Evolutionary conservation across 768 basidiomycete genomes (phyloP), one percentile per base, ranked within the genome.

Genomic region (Gloeostereum incarnatum): DNA sequence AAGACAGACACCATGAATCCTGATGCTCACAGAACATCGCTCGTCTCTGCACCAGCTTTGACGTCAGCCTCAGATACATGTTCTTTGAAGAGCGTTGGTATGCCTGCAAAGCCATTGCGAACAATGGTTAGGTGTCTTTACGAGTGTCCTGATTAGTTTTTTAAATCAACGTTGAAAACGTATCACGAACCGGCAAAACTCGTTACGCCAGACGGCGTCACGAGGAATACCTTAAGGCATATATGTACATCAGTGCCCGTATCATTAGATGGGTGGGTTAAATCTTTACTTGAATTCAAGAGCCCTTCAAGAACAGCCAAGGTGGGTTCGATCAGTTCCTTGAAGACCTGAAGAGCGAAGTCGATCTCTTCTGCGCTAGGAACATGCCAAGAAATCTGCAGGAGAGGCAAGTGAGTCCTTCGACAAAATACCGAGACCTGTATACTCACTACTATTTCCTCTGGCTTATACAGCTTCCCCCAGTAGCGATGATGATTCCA

Each of bases 141-240:
- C 29, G 5, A 17, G 13, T 30, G 17, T 30, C 26, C 8, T 8
- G 14, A 8, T 29, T 8, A 8, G 26, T 29, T 8, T 29, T 8
- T 29, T 29, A 29, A 8, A 34, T 13, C 24, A 31, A 21, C n/a
- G n/a, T n/a, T n/a, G 14, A 36, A 20, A 35, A 37, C 6, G 17
- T 17, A 31, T 33, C 21, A 59, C 68, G 27, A 22, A 79, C 71
- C 87, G 73, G 61, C 88, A 91, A 51, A 91, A 88, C 45, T 91
- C 85, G 55, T 88, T 90, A 9, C 81, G 69, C 88, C 88, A 92
- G 11, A 69, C 45, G 11, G 71, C 69, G 54, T 83, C 71, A 16
- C 77, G 69, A 19, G 60, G 48, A 30, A 65, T 50, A 32, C 60
- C 72, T 74, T 39, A 29, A 14, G 11, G 14, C 23, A 4, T 25